These are phyloP conservation scores for Ophiostoma tasmaniense DNA, from an alignment of 2,329 filamentous ascomycete species.

Conservation along the genomic window DNA sequence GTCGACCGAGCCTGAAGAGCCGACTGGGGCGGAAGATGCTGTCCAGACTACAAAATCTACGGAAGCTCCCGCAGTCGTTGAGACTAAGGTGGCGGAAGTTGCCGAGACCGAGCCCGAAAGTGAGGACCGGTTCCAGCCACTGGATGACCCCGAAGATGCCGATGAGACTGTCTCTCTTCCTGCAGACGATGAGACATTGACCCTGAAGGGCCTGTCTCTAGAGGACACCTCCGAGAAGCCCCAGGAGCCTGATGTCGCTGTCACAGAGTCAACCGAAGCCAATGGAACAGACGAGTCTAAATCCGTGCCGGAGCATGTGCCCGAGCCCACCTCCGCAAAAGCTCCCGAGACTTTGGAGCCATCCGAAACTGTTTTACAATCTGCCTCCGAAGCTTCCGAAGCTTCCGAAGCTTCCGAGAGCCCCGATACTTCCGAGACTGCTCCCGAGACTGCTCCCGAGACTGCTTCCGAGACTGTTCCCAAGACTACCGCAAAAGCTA, in stretches of 20 bases:
- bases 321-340: neutral
- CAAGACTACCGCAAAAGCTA: neutral
- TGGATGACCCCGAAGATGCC: neutral
- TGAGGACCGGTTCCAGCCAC: neutral
- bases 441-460: neutral
- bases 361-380: neutral
- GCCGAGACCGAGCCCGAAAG: neutral
- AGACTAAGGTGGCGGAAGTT: neutral
- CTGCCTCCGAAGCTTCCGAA: neutral
- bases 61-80: neutral
- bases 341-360: neutral
- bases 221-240: neutral
- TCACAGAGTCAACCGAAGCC: neutral
- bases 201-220: conserved; percentile 20
- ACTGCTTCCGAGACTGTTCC: neutral
- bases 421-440: neutral
- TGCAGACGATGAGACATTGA: conserved; percentile 22
- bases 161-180: neutral
- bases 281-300: neutral
- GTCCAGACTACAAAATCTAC: neutral
- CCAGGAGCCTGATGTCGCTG: neutral
- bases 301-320: neutral
- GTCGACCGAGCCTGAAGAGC: neutral
- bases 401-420: neutral
- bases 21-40: neutral